Conservation (phyloP, 805 yeast genomes). For the Nakazawaea populi region DNA sequence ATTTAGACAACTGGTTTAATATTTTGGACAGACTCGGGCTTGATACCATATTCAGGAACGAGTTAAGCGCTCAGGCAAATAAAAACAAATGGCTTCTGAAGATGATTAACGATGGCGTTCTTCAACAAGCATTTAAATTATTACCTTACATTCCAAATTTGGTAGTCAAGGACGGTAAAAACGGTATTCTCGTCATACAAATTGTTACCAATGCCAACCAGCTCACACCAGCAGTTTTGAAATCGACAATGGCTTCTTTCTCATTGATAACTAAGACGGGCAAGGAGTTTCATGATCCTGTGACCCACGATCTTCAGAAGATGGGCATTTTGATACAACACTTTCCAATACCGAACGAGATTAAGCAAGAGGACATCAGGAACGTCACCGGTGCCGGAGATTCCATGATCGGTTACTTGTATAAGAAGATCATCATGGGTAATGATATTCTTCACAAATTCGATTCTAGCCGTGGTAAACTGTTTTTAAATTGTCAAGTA, state of each 20-base stretch:
- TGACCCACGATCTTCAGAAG: constrained; percentile 19
- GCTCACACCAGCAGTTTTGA: constrained; percentile 16
- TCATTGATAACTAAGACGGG: constrained; percentile 15
- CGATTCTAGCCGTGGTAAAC: constrained; percentile 13
- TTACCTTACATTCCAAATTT: constrained; percentile 69
- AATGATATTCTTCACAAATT: constrained; percentile 5
- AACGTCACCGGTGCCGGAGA: constrained; percentile 93
- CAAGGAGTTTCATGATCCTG: constrained; percentile 1
- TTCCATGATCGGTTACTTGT: constrained; percentile 61
- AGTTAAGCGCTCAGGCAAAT: constrained; percentile 29
- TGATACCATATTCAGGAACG: constrained; percentile 36
- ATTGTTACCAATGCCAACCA: constrained; percentile 26
- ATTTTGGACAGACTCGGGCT: constrained; percentile 55
- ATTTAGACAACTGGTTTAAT: constrained; percentile 68
- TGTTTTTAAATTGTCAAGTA: constrained; percentile 18
- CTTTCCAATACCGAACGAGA: constrained; percentile 35
- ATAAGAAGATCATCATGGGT: constrained; percentile 31
- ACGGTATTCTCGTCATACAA: constrained; percentile 51
- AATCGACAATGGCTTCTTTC: constrained; percentile 10
- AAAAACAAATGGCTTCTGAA: constrained; percentile 20
- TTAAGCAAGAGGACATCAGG: constrained; percentile 32
- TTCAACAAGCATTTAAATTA: constrained; percentile 67
- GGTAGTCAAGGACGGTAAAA: constrained; percentile 58
- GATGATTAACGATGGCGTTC: constrained; percentile 35
- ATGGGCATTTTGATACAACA: constrained; percentile 61